Conservation (phyloP, 2,329 filamentous ascomycete species). For the Rhynchosporium graminicola region DNA sequence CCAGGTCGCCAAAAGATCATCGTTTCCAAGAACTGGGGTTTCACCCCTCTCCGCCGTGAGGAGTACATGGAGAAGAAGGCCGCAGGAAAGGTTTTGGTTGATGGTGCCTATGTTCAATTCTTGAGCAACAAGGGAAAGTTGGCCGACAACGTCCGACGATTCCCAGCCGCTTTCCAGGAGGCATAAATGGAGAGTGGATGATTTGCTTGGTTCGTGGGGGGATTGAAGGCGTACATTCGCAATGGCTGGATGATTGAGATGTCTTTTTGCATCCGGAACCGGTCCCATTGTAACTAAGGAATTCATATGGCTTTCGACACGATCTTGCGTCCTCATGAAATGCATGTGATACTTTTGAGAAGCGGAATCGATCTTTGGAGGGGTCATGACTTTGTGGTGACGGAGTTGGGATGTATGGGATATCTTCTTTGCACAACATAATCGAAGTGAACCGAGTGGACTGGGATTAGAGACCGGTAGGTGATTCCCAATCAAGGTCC, state of each 20-base stretch:
- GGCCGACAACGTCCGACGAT: slow-evolving; percentile 84
- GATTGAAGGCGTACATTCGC: slow-evolving; percentile 38
- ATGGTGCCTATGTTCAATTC: slow-evolving; percentile 99
- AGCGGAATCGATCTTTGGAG: neutral
- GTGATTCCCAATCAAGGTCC: too few relatives aligned
- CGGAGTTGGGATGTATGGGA: neutral
- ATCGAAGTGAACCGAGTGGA: neutral
- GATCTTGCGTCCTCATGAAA: slow-evolving; percentile 1
- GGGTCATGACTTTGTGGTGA: neutral
- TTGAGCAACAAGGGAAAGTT: slow-evolving; percentile 89
- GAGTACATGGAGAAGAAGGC: slow-evolving; percentile 97
- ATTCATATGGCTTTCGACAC: slow-evolving; percentile 35
- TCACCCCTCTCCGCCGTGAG: slow-evolving; percentile 96
- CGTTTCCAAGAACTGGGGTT: slow-evolving; percentile 99
- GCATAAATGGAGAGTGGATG: slow-evolving; percentile 33
- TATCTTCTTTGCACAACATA: neutral
- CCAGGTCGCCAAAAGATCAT: slow-evolving; percentile 99
- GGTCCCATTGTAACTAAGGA: slow-evolving; percentile 38
- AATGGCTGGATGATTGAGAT: slow-evolving; percentile 35
- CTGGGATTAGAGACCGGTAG: neutral
- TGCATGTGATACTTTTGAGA: slow-evolving; percentile 5
- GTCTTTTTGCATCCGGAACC: slow-evolving; percentile 29
- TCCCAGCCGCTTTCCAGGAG: slow-evolving; percentile 82
- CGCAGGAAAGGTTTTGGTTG: slow-evolving; percentile 89
- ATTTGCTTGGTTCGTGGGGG: slow-evolving; percentile 22